Conservation (phyloP, 805 yeast genomes). For the Wickerhamiella hasegawae region DNA sequence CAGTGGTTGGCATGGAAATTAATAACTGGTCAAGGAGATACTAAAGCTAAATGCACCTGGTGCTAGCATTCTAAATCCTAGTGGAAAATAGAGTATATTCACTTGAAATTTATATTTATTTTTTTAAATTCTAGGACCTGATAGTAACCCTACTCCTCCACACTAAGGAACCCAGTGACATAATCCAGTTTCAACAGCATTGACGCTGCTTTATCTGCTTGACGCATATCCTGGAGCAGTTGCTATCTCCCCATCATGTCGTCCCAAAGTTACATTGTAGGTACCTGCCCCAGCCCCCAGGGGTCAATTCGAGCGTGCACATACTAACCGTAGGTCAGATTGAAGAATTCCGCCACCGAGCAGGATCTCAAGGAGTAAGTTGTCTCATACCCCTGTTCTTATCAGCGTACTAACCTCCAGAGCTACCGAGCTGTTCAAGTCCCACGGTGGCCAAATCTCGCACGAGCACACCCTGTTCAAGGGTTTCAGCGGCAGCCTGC, state of each 20-base stretch:
- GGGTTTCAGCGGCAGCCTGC: constrained; percentile 22
- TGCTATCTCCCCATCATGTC: neutral
- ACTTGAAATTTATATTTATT: no score
- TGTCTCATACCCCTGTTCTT: neutral
- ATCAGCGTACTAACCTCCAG: neutral
- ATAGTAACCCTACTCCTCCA: no score
- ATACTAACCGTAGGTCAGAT: constrained; percentile 7
- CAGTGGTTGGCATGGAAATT: no score
- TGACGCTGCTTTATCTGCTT: neutral
- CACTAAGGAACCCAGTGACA: no score
- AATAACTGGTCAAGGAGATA: no score
- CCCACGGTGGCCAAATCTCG: constrained; percentile 17
- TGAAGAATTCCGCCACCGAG: constrained; percentile 13
- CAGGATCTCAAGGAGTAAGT: constrained; percentile 12
- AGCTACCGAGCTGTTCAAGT: constrained; percentile 12
- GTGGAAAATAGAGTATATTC: no score
- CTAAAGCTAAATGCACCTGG: no score
- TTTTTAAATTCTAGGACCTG: no score
- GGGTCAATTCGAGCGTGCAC: neutral
- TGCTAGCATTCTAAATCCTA: no score
- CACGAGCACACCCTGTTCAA: constrained; percentile 22
- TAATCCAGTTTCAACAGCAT: neutral
- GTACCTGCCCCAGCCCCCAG: neutral
- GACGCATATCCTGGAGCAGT: neutral
- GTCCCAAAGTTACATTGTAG: neutral